Base-by-base conservation (phyloP, 805 yeast species). In the Lachancea dasiensis region DNA sequence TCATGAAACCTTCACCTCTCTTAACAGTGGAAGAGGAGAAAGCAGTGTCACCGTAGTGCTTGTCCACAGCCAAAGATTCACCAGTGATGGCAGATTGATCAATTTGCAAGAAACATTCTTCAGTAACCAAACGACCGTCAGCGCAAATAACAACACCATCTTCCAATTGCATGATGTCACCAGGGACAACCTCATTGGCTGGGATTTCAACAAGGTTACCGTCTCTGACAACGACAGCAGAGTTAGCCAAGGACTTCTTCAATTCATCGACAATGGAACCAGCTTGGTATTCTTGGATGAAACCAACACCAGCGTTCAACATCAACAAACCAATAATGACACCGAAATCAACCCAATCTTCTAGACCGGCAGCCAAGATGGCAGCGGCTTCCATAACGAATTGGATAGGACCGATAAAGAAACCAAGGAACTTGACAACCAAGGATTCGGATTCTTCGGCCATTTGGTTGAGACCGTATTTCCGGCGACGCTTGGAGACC, bases 301-400 rank as follows among this genome's bases (percentile, higher is more conserved):
- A 87, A 77, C 97, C 97, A 65, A 87, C 96, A 58, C 71, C 69
- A 49, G 96, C 96, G 70, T 87, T 87, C 64, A 87, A 77, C 66
- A 80, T 54, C 56, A 87, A 73, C 56, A 87, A 70, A 69, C 82
- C 96, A 68, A 85, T 79, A 64, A 87, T 87, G 65, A 87, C 97
- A 79, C 97, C 96, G 74, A 87, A 87, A 77, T 87, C 96, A 61
- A 87, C 95, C 96, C 96, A 87, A 73, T 89, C 96, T 72, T 86
- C 86, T 58, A 86, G 75, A 80, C 95, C 95, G 51, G 95, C 95
- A 61, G 95, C 95, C 66, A 86, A 72, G 50, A 86, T 76, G 55
- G 95, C 95, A 60, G 95, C 95, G 60, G 90, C 94, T 72, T 86
- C 95, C 95, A 86, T 86, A 62, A 86, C 95, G 79, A 86, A 86